Percentiles rank a stretch among this genome's conserved stretches.
Evolutionary conservation across 148 eudicot species (phyloP).

Genomic region (Rhododendron ovatum): DNA sequence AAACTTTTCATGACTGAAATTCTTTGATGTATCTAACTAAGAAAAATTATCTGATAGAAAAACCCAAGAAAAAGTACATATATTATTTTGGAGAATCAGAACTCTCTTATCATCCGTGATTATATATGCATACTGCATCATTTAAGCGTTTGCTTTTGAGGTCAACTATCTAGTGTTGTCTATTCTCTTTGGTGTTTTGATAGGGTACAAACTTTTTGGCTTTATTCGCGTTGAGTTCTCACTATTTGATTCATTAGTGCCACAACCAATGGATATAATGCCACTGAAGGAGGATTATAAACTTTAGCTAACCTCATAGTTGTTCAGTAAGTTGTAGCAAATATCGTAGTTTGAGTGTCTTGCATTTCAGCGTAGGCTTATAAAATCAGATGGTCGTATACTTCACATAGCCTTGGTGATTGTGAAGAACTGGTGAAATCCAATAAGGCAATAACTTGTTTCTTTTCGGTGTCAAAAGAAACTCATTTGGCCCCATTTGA

Average conservation of each 20-base stretch:
- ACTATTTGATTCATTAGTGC: neutral
- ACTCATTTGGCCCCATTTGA: neutral
- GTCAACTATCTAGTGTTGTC: neutral
- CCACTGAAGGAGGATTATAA: neutral
- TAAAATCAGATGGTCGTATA: neutral
- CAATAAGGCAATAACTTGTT: neutral
- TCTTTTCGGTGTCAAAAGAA: neutral
- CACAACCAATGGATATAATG: neutral
- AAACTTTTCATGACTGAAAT: neutral
- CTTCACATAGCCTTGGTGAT: neutral
- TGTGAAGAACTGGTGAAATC: neutral
- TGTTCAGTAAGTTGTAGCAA: neutral
- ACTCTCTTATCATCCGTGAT: neutral
- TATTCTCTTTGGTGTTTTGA: neutral
- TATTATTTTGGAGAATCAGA: neutral
- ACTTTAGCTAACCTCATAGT: neutral
- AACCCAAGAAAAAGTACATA: neutral
- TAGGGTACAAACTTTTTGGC: neutral
- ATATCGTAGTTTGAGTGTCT: neutral
- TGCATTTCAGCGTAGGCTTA: neutral
- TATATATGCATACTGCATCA: neutral
- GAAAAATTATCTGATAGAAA: neutral
- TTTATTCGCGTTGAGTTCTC: neutral
- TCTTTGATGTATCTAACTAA: neutral
- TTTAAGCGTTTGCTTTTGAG: neutral